Percentiles rank a stretch among this genome's conserved stretches.
These are phyloP conservation scores for Paradendryphiella salina DNA, from an alignment of 2,329 filamentous ascomycete species.

Conservation along the genomic window DNA sequence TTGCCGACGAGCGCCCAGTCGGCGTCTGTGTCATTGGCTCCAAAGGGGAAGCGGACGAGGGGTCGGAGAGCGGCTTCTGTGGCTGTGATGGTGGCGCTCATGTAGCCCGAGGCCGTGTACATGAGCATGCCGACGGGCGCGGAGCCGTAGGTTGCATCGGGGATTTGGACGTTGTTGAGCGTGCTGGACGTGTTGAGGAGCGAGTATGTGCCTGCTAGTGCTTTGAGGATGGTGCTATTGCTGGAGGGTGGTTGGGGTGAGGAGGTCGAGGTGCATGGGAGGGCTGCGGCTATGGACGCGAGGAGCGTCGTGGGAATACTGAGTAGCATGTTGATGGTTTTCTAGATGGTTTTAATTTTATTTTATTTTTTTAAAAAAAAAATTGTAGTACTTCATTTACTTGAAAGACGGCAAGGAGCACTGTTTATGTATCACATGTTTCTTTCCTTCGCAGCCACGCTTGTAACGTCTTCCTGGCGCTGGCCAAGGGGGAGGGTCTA, in stretches of 20 bases:
- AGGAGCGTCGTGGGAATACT: neutral
- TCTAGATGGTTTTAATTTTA: neutral
- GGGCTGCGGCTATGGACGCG: constrained; percentile 8
- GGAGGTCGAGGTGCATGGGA: neutral
- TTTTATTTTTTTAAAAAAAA: no score
- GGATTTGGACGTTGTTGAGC: constrained; percentile 23
- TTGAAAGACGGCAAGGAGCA: neutral
- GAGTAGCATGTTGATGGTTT: neutral
- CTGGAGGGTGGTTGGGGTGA: no score
- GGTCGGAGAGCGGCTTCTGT: constrained; percentile 29
- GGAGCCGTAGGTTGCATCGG: constrained; percentile 28
- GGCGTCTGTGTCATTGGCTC: constrained; percentile 24
- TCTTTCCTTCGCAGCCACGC: neutral
- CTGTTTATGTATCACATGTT: neutral
- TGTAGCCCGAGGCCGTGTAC: constrained; percentile 32
- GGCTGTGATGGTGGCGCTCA: constrained; percentile 35
- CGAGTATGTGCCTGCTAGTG: constrained; percentile 30
- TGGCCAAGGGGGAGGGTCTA: neutral
- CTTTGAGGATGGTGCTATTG: constrained; percentile 18
- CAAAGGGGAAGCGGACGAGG: constrained; percentile 30
- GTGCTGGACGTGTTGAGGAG: constrained; percentile 34
- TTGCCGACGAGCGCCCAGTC: constrained; percentile 39
- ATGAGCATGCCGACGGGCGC: constrained; percentile 32
- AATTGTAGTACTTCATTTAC: no score
- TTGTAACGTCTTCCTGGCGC: neutral